Evolutionary conservation across 768 basidiomycete species (phyloP).

Genomic region (Clavulina sp.): DNA sequence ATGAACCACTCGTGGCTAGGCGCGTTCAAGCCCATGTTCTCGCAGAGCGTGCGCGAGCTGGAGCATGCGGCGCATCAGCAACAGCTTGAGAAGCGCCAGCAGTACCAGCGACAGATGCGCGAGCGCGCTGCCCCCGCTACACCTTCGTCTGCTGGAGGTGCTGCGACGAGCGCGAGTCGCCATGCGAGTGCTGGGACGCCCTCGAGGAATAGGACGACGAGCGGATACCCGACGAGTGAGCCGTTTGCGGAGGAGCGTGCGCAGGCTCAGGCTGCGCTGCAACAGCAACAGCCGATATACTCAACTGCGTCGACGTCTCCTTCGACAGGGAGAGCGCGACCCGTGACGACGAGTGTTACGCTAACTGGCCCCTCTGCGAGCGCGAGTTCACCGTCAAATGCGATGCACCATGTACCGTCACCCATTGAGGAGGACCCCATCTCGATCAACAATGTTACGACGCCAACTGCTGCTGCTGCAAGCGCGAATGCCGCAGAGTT

Average conservation of each 20-base stretch:
- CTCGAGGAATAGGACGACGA: conserved; percentile 6
- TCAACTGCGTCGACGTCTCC: conserved; percentile 26
- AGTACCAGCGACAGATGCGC: conserved; percentile 57
- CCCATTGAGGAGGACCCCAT: conserved; percentile 4
- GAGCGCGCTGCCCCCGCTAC: background rate
- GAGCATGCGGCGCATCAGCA: conserved; percentile 69
- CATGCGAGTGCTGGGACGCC: no score
- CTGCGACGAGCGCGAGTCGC: background rate
- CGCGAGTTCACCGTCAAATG: no score
- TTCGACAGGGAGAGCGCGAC: background rate
- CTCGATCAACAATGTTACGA: no score
- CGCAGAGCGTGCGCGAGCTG: conserved; percentile 54
- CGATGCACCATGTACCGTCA: no score
- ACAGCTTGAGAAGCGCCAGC: conserved; percentile 65
- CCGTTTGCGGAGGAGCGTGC: conserved; percentile 57
- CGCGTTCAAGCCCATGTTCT: conserved; percentile 45
- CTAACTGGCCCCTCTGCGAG: no score
- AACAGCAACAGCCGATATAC: conserved; percentile 24
- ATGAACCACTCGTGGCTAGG: conserved; percentile 83
- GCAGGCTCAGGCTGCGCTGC: conserved; percentile 27
- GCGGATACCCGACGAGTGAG: conserved; percentile 37
- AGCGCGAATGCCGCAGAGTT: conserved; percentile 8
- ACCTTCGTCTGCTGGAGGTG: background rate
- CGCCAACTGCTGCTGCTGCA: no score
- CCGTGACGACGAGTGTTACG: no score